Percentiles rank a stretch among this genome's conserved stretches.
phyloP scores from a whole-genome alignment of 192 early-diverging fungal genomes.

The Geosiphon pyriformis region DNA sequence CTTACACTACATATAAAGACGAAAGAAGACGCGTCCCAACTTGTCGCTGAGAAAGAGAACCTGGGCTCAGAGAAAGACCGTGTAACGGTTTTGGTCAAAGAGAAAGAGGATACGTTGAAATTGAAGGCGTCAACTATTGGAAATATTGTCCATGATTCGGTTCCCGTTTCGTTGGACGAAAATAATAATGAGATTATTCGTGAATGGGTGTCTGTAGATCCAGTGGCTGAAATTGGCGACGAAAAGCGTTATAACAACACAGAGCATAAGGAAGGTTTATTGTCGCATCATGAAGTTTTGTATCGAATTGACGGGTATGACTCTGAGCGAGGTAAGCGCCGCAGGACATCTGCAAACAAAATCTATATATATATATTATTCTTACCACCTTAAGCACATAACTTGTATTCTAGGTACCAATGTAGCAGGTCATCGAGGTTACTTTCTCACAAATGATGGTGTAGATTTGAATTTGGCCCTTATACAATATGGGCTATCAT shows the following conservation, averaged over 20 bases:
- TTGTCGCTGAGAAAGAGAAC: conserved; percentile 70
- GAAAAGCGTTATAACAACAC: conserved; percentile 27
- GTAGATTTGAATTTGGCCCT: conserved; percentile 96
- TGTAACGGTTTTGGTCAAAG: conserved; percentile 69
- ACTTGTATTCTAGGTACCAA: too few species aligned
- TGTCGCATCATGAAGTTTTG: conserved; percentile 93
- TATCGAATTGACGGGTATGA: conserved; percentile 88
- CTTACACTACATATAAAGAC: conserved; percentile 24
- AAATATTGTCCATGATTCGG: conserved; percentile 92
- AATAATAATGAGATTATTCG: conserved; percentile 29
- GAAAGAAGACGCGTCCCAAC: conserved; percentile 75
- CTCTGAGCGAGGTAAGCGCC: conserved; percentile 67
- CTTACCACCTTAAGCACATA: too few species aligned
- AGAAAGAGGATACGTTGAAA: conserved; percentile 60
- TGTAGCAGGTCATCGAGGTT: conserved; percentile 98
- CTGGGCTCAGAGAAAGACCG: conserved; percentile 67
- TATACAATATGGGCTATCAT: conserved; percentile 92
- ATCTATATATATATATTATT: too few species aligned
- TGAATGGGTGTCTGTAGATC: conserved; percentile 11
- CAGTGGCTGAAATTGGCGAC: neutral
- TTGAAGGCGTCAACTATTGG: conserved; percentile 69
- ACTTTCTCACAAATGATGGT: conserved; percentile 91
- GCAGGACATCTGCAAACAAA: too few species aligned
- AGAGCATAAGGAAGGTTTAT: conserved; percentile 52
- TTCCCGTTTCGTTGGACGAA: conserved; percentile 82